phyloP scores from a whole-genome alignment of 352 stramenopile species.

The Globisporangium cederbergense region DNA sequence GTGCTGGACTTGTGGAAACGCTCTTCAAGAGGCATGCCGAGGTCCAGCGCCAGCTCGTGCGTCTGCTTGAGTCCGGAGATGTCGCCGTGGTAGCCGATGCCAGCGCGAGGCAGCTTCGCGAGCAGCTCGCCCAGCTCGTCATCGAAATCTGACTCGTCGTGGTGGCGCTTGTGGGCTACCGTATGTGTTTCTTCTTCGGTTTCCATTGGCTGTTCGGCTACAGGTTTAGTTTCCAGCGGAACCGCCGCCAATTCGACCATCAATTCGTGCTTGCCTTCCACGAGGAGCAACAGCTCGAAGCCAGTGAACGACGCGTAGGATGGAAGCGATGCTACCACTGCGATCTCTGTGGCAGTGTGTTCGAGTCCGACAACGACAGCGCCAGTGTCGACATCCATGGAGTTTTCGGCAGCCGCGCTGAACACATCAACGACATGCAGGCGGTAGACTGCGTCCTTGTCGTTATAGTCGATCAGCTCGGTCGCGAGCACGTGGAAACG shows the following conservation, averaged over 20 bases:
- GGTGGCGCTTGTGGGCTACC: conserved; percentile 44
- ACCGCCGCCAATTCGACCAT: conserved; percentile 30
- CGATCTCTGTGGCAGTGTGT: conserved; percentile 40
- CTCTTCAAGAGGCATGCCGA: conserved; percentile 46
- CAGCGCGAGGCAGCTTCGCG: conserved; percentile 62
- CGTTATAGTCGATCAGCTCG: conserved; percentile 35
- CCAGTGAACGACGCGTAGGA: conserved; percentile 49
- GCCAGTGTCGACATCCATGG: conserved; percentile 36
- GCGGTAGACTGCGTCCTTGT: conserved; percentile 51
- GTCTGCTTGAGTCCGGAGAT: conserved; percentile 52
- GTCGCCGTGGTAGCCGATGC: conserved; percentile 77
- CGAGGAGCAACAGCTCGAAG: conserved; percentile 43
- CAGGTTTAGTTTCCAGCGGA: neutral
- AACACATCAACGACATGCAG: conserved; percentile 43
- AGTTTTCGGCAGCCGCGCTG: conserved; percentile 12
- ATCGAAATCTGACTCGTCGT: conserved; percentile 49
- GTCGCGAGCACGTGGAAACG: conserved; percentile 45
- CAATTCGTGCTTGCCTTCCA: conserved; percentile 55
- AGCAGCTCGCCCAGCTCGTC: conserved; percentile 59
- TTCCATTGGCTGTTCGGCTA: neutral
- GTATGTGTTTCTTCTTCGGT: conserved; percentile 9
- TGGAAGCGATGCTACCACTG: conserved; percentile 46
- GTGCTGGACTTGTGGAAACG: conserved; percentile 82
- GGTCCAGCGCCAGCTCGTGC: conserved; percentile 46
- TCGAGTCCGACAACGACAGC: conserved; percentile 33